Evolutionary conservation across 1,284 basidiomycete genomes (phyloP).

Genomic region (Tilletia setariae): DNA sequence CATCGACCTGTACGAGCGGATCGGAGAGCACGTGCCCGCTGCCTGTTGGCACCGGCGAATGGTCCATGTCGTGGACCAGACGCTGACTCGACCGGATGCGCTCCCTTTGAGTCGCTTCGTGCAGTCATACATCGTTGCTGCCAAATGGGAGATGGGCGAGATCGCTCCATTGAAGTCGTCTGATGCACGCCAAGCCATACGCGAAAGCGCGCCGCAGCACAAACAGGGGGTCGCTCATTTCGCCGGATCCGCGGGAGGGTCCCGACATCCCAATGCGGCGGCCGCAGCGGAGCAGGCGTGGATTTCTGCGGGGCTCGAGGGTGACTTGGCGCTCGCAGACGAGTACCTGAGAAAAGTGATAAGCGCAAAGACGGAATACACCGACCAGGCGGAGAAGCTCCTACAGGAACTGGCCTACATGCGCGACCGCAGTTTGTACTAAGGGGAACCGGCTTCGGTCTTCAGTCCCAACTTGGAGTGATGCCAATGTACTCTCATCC

Average conservation of each 20-base stretch:
- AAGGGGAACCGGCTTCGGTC: no score
- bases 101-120: constrained; percentile 40
- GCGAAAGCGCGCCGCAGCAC: neutral
- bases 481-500: no score
- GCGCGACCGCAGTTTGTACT: constrained; percentile 22
- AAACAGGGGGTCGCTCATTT: no score
- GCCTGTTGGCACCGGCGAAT: constrained; percentile 48
- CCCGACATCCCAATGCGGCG: constrained; percentile 24
- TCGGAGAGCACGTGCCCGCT: constrained; percentile 33
- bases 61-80: constrained; percentile 41
- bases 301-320: constrained; percentile 1
- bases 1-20: constrained; percentile 46
- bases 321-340: constrained; percentile 43
- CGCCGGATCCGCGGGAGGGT: no score
- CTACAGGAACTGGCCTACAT: constrained; percentile 42
- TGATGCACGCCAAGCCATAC: neutral
- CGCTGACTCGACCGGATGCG: constrained; percentile 28
- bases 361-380: constrained; percentile 45
- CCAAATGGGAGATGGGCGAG: constrained; percentile 51
- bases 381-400: constrained; percentile 46
- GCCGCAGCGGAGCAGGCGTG: constrained; percentile 18
- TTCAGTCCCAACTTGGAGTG: no score
- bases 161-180: constrained; percentile 17
- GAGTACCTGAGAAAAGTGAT: constrained; percentile 51
- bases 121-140: constrained; percentile 45